Evolutionary conservation across 2,329 filamentous ascomycete genomes (phyloP).

Genomic region (Verticillium albo-atrum): DNA sequence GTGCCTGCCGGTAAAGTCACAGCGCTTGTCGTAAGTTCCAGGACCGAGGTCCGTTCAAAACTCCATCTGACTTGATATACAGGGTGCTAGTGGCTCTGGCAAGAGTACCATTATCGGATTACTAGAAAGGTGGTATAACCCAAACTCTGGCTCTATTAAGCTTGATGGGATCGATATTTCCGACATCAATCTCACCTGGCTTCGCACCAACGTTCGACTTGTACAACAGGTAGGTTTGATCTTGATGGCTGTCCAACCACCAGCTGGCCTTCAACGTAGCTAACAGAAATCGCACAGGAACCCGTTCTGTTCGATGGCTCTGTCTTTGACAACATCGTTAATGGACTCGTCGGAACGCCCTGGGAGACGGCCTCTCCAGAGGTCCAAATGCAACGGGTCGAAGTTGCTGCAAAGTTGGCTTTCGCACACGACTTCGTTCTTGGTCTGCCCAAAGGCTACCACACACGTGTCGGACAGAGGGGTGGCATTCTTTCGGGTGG

Average conservation of each 20-base stretch:
- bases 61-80: slow-evolving; percentile 24
- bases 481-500: slow-evolving; percentile 61
- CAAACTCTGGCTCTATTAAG: slow-evolving; percentile 31
- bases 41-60: background rate
- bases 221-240: slow-evolving; percentile 33
- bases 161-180: slow-evolving; percentile 38
- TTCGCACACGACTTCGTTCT: slow-evolving; percentile 48
- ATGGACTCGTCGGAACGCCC: slow-evolving; percentile 39
- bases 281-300: slow-evolving; percentile 18
- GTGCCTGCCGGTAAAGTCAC: slow-evolving; percentile 31
- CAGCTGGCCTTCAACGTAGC: background rate
- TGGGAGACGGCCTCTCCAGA: slow-evolving; percentile 32
- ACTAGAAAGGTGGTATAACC: slow-evolving; percentile 55
- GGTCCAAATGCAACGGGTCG: slow-evolving; percentile 36
- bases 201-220: slow-evolving; percentile 46
- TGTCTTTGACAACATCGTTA: slow-evolving; percentile 50
- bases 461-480: slow-evolving; percentile 57
- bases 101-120: slow-evolving; percentile 56
- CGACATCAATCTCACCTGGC: slow-evolving; percentile 45
- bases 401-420: slow-evolving; percentile 41
- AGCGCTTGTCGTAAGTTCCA: slow-evolving; percentile 15
- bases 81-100: slow-evolving; percentile 54
- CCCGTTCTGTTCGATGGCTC: slow-evolving; percentile 39
- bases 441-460: slow-evolving; percentile 45
- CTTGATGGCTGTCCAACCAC: too few species aligned